Evolutionary conservation across 495 filamentous ascomycete species (phyloP).

Genomic region (Aspergillus mulundensis): DNA sequence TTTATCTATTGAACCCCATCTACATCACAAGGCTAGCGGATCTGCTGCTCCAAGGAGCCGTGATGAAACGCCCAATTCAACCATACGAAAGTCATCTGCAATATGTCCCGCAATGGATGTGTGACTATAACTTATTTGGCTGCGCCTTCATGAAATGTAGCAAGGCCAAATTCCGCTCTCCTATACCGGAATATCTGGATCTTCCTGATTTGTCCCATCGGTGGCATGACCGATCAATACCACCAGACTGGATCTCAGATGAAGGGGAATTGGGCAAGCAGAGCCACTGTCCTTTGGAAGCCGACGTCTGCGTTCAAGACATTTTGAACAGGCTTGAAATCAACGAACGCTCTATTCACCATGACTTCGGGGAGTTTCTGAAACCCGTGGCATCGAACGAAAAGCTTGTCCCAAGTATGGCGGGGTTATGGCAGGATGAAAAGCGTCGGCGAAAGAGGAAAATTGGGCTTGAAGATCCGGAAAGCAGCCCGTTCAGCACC

Average conservation of each 20-base stretch:
- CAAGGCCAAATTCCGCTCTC: slow-evolving; percentile 66
- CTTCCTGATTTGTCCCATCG: slow-evolving; percentile 53
- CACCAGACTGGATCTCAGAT: slow-evolving; percentile 49
- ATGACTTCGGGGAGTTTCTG: slow-evolving; percentile 79
- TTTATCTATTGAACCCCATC: slow-evolving; percentile 83
- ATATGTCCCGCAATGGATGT: slow-evolving; percentile 94
- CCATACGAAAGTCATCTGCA: slow-evolving; percentile 92
- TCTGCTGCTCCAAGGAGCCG: slow-evolving; percentile 76
- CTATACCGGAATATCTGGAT: slow-evolving; percentile 66
- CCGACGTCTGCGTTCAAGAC: slow-evolving; percentile 82
- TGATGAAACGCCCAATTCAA: slow-evolving; percentile 79
- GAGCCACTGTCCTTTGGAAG: slow-evolving; percentile 84
- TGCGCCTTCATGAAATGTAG: slow-evolving; percentile 77
- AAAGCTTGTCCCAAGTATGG: slow-evolving; percentile 90
- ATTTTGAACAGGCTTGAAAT: slow-evolving; percentile 80
- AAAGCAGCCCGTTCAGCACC: slow-evolving; percentile 68
- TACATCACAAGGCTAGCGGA: slow-evolving; percentile 80
- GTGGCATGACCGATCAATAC: slow-evolving; percentile 78
- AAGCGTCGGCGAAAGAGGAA: slow-evolving; percentile 68
- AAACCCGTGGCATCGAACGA: slow-evolving; percentile 60
- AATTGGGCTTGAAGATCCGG: slow-evolving; percentile 57
- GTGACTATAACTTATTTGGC: slow-evolving; percentile 93
- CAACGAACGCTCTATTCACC: slow-evolving; percentile 69
- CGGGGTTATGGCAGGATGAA: slow-evolving; percentile 89
- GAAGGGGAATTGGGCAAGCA: slow-evolving; percentile 63